Base-by-base conservation (phyloP, 148 eudicot species). In the Rhododendron ferrugineum region DNA sequence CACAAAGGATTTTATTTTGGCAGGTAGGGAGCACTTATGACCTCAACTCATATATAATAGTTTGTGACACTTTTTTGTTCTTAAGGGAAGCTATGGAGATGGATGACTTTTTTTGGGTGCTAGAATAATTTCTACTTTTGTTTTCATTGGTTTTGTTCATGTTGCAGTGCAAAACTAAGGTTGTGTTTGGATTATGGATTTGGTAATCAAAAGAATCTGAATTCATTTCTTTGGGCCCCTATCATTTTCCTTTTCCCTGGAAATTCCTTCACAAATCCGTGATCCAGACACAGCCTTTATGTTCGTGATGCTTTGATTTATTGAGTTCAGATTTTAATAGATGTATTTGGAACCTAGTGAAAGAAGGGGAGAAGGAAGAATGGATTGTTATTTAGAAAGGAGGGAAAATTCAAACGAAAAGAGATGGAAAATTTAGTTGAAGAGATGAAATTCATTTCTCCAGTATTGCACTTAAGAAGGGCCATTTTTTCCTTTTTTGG, bases 1-100 rank as follows among this genome's bases (percentile, higher is more conserved):
- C 98, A 37, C 98, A 97, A 79, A 87, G 95, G 85, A 97, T 97
- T 87, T 92, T 97, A 83, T 94, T 85, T 89, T 97, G 99, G 99
- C 99, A 97, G 98, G 98, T 95, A 66, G 1, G 60, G 62, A 76
- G 68, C 52, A 37, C 64, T 75, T 73, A 9, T 81, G 18, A 54
- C 28, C 72, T 58, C 46, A 36, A 11, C 47, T 54, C 18, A 54
- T 6, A 9, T 78, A 47, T 79, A 4, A 28, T 11, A 11, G 28
- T 80, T 80, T 52, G 66, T 36, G 56, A 20, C 64, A 70, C 30
- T 68, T 49, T 44, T 23, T 77, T 47, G 2, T 23, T 18, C 60
- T 46, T 11, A 47, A 47, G 32, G 36, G 81, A 14, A 46, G 20
- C 81, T 18, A 22, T 28, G 28, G 36, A 78, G n/a, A 47, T 47